Evolutionary conservation across 768 basidiomycete genomes (phyloP).

Genomic region (Chiua virens): DNA sequence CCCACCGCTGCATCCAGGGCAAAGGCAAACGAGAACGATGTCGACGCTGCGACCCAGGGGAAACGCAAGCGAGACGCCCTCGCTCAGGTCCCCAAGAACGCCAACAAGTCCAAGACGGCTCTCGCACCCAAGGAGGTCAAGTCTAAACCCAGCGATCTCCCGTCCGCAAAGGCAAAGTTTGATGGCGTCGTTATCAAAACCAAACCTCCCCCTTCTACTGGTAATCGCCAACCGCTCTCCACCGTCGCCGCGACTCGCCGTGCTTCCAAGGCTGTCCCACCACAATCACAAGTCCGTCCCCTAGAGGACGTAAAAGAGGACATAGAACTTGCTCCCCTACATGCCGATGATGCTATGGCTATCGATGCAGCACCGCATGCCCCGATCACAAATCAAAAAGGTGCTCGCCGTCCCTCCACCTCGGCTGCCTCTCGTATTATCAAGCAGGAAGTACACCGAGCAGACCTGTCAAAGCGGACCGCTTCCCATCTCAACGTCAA

Average conservation of each 20-base stretch:
- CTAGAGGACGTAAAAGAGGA: conserved; percentile 33
- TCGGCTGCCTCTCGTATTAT: conserved; percentile 18
- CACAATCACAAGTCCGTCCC: conserved; percentile 19
- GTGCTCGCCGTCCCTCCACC: conserved; percentile 33
- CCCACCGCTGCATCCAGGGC: conserved; percentile 38
- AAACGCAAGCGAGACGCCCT: conserved; percentile 79
- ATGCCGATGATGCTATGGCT: conserved; percentile 53
- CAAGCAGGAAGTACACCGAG: conserved; percentile 29
- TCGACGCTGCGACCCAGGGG: conserved; percentile 48
- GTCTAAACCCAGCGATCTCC: conserved; percentile 51
- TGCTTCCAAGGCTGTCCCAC: conserved; percentile 29
- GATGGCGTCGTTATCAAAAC: conserved; percentile 66
- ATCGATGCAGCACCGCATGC: conserved; percentile 43
- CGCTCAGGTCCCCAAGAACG: conserved; percentile 66
- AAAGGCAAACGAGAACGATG: conserved; percentile 40
- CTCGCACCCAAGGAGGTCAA: conserved; percentile 44
- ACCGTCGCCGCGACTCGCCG: conserved; percentile 49
- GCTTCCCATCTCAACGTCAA: conserved; percentile 32
- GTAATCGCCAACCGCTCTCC: conserved; percentile 54
- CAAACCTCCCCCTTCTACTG: conserved; percentile 30
- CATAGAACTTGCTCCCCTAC: conserved; percentile 12
- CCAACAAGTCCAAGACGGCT: conserved; percentile 35
- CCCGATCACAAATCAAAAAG: not conserved
- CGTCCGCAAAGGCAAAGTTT: conserved; percentile 47
- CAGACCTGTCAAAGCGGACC: conserved; percentile 30